Evolutionary conservation across 2,329 filamentous ascomycete genomes (phyloP), one percentile per base, ranked within the genome.

Genomic region (Scedosporium boydii): DNA sequence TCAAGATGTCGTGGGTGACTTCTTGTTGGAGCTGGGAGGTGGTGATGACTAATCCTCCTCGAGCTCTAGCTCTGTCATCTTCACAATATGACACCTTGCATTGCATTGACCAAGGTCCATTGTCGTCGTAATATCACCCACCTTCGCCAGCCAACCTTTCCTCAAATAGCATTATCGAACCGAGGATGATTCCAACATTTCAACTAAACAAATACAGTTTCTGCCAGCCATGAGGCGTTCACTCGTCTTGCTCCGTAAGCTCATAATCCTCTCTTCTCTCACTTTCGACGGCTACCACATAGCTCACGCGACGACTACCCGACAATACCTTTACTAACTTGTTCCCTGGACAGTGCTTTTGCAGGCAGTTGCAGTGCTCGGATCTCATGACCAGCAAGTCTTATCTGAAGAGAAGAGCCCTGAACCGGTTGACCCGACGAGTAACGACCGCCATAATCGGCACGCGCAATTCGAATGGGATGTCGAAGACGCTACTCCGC

Each of bases 51-150:
- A 38, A 38, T 38, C 34, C 4, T 4, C 9, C 2, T 12, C 2
- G 34, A 38, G 34, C 34, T 38, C 34, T 6, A 29, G 55, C 29
- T 58, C 55, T 48, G 44, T 48, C 44, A 48, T 53, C 59, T 51
- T 53, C 29, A 18, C 44, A 53, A 55, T 59, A 51, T 60, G 59
- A 53, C 59, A 60, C 59, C 59, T 60, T 60, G 59, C 59, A 60
- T 29, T 60, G 34, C 58, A 10, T 23, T 26, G 18, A 23, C 18
- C 51, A 55, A 18, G 21, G 51, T 44, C 38, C 58, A 59, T 27
- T 59, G 7, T 12, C 12, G 42, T 14, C 6, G 21, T 26, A 42
- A 38, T 60, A 60, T 44, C 34, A 60, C 14, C 56, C 59, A 53
- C 29, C 29, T 56, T 21, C 4, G 34, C 14, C 55, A 18, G 12